phyloP scores from a whole-genome alignment of 108 stramenopile species.

The Skeletonema potamos region DNA sequence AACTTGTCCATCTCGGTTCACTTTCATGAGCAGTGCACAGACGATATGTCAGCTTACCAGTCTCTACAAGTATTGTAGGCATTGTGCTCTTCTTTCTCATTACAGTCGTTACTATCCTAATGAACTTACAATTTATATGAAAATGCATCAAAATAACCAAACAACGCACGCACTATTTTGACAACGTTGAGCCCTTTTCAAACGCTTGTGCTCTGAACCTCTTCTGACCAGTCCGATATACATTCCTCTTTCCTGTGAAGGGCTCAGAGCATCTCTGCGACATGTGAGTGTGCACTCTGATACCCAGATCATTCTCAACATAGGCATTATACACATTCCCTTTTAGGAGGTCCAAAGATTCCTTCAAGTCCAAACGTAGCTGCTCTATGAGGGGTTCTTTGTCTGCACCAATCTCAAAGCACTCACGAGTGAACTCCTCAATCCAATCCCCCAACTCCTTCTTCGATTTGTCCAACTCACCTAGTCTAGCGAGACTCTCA shows the following conservation, averaged over 20 bases:
- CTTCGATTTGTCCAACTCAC: slow-evolving; percentile 32
- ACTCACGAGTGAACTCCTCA: slow-evolving; percentile 21
- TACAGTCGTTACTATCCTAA: background rate
- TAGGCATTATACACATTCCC: slow-evolving; percentile 22
- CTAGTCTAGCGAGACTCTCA: slow-evolving; percentile 19
- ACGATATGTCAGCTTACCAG: too few relatives aligned
- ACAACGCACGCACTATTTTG: background rate
- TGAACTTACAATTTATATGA: background rate
- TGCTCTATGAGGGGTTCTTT: slow-evolving; percentile 23
- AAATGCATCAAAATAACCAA: background rate
- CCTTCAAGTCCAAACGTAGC: slow-evolving; percentile 12
- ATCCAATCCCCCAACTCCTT: slow-evolving; percentile 20
- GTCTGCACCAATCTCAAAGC: slow-evolving; percentile 28
- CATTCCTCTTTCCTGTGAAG: background rate
- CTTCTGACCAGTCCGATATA: background rate
- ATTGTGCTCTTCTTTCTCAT: too few relatives aligned
- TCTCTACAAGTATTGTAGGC: too few relatives aligned
- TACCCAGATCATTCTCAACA: slow-evolving; percentile 35
- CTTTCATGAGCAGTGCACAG: too few relatives aligned
- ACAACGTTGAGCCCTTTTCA: background rate
- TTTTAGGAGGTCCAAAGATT: slow-evolving; percentile 29
- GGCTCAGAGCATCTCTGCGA: background rate
- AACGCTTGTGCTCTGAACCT: background rate
- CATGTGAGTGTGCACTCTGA: slow-evolving; percentile 24
- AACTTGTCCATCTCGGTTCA: background rate